Base-by-base conservation (phyloP, 371 early-diverging fungal genomes). In the Capniomyces stellatus region DNA sequence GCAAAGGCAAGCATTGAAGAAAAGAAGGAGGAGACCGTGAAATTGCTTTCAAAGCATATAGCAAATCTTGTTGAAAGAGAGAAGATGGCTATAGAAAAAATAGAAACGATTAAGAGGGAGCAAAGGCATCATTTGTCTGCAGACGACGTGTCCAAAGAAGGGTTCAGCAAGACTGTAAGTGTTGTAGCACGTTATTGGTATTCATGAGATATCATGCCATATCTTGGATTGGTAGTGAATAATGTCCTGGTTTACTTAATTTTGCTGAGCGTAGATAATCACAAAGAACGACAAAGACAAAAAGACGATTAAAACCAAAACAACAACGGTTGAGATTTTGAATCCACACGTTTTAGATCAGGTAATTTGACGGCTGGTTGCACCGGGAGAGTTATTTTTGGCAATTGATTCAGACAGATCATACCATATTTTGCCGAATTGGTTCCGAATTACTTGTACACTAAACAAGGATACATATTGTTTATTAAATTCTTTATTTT, bases 71-170 rank as follows among this genome's bases (percentile, higher is more conserved):
- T 18, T 8, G 47, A 44, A 51, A 51, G 52, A 22, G 55, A 64
- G 58, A 39, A 51, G 22, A 68, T 69, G 3, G 70, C 75, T 12
- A 41, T 65, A 6, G 52, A 64, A 29, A 76, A 81, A 58, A 60
- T 80, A 43, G 71, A 66, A 1, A 72, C 75, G 46, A 66, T 81
- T 43, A 68, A 77, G 51, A 72, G 62, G 44, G 83, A 87, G 47
- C 77, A 76, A 46, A 68, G 65, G 43, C 76, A 74, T 60, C 87
- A 86, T 55, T 46, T 90, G 29, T 82, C 87, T 1, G 74, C 76
- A 2, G 91, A 91, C 56, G 81, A 86, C 29, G 75, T 91, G 55
- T 72, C 74, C 23, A 74, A 77, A 19, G 79, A 76, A 29, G 85
- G 85, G 6, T 81, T 83, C 54, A 75, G 75, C 59, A 79, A 80